Base-by-base conservation (phyloP, 2,329 filamentous ascomycete genomes). In the Colletotrichum ledebouriae region DNA sequence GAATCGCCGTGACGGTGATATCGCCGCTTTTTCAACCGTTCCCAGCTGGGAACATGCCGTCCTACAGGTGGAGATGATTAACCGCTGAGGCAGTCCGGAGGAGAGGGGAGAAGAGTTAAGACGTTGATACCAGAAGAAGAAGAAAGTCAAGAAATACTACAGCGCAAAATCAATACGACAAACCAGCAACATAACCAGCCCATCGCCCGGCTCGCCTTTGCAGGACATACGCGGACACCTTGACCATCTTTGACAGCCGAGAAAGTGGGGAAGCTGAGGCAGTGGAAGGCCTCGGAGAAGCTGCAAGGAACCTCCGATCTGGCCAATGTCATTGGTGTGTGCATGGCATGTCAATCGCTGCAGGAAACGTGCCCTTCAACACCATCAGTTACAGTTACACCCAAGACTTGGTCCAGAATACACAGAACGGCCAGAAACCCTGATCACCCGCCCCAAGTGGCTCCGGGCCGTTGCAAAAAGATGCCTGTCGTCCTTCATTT, bases 161-260 rank as follows among this genome's bases (percentile, higher is more conserved):
- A 50, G 29, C 17, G 41, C 25, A 20, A 37, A 46, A n/a, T n/a
- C 20, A 59, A 25, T 20, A 42, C 50, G 25, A 44, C 15, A 39
- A 22, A 25, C 34, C 15, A 29, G 46, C 6, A 20, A 17, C n/a
- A 33, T 29, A 22, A 2, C 55, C 10, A 22, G 50, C 22, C 49
- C 50, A 39, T 67, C 20, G 25, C 17, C 17, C 17, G 17, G 17
- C 29, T 29, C 29, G 29, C 7, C 13, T 46, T 22, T 39, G 46
- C 61, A 65, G 65, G 55, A 56, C 61, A 56, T 33, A 59, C 61
- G 61, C 65, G 60, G 65, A 65, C 61, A 56, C 53, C 15, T 59
- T 12, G 49, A 17, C 55, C 42, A 64, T 55, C 60, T 39, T 39
- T 59, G 65, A 58, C 59, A 37, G 49, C 49, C 49, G 39, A 56